These are phyloP conservation scores for Aaosphaeria pasadenensis DNA, from an alignment of 2,329 filamentous ascomycete genomes.

Conservation along the genomic window DNA sequence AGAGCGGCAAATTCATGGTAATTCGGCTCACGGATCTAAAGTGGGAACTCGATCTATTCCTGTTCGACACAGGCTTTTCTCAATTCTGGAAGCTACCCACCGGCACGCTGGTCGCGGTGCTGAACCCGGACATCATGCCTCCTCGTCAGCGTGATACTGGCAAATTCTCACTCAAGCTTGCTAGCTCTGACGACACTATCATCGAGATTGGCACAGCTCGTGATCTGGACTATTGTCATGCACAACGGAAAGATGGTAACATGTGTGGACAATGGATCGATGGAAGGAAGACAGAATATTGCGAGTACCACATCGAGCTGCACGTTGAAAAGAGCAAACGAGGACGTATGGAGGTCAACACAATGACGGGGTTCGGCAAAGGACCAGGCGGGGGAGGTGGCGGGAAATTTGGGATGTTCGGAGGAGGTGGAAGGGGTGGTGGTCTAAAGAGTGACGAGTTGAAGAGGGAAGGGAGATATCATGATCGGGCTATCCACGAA, in stretches of 20 bases:
- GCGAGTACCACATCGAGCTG: slow-evolving; percentile 87
- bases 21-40: slow-evolving; percentile 83
- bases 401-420: slow-evolving; percentile 32
- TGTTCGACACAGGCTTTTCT: slow-evolving; percentile 88
- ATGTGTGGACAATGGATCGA: slow-evolving; percentile 84
- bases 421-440: slow-evolving; percentile 19
- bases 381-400: slow-evolving; percentile 19
- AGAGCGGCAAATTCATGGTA: slow-evolving; percentile 85
- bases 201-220: slow-evolving; percentile 82
- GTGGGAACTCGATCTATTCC: slow-evolving; percentile 86
- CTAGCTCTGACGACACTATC: slow-evolving; percentile 81
- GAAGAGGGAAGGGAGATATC: slow-evolving; percentile 39
- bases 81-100: slow-evolving; percentile 91
- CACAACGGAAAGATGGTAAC: slow-evolving; percentile 78
- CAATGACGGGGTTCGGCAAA: slow-evolving; percentile 53
- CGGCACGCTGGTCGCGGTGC: slow-evolving; percentile 86
- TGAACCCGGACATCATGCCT: slow-evolving; percentile 90
- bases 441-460: slow-evolving; percentile 24
- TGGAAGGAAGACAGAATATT: slow-evolving; percentile 80
- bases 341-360: slow-evolving; percentile 75
- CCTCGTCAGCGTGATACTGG: slow-evolving; percentile 78
- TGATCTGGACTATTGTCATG: slow-evolving; percentile 86
- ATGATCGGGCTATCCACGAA: slow-evolving; percentile 58
- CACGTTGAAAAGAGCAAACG: slow-evolving; percentile 69
- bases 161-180: slow-evolving; percentile 80